Evolutionary conservation across 2,329 filamentous ascomycete genomes (phyloP), one percentile per base, ranked within the genome.

Genomic region (Colletotrichum sansevieriae): DNA sequence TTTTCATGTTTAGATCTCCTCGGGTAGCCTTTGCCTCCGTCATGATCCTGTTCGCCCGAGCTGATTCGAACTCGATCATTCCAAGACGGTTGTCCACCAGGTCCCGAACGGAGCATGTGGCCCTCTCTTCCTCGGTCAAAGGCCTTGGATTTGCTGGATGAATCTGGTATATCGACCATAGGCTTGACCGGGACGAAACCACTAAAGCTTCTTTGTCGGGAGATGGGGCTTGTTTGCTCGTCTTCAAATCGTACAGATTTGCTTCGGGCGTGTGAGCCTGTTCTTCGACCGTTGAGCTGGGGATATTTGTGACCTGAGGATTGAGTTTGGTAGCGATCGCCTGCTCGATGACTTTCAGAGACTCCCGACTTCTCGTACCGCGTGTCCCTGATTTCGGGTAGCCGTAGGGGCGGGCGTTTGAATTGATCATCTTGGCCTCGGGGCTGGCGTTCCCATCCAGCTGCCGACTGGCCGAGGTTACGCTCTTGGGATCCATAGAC

Each of bases 141-240:
- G 22, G 15, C 59, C 61, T 33, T 43, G 65, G 67, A 33, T 68
- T 71, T 74, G 59, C 70, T 70, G 65, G 71, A 72, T 71, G 73
- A 72, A 60, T 65, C 47, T 79, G 63, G 75, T 70, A 77, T 54
- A 68, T 71, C 68, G 63, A 72, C 72, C 63, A 79, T 74, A 56
- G 74, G 61, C 78, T 75, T 41, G 71, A 79, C 74, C 65, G 80
- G 76, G 70, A 81, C 78, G 74, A 80, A 75, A 67, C 82, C 78
- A 67, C 78, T 81, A 74, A 78, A 78, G 72, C 75, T 78, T 39
- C 70, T 71, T 22, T 49, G 18, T 10, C 29, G 44, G 13, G 44
- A 39, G 8, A 35, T 35, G 18, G 22, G 33, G 39, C 51, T 56
- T 25, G 4, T 33, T 52, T 35, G 25, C 55, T 43, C n/a, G 15